Evolutionary conservation across 257 asterid genomes (phyloP).

Genomic region (Linderniella brevidens): DNA sequence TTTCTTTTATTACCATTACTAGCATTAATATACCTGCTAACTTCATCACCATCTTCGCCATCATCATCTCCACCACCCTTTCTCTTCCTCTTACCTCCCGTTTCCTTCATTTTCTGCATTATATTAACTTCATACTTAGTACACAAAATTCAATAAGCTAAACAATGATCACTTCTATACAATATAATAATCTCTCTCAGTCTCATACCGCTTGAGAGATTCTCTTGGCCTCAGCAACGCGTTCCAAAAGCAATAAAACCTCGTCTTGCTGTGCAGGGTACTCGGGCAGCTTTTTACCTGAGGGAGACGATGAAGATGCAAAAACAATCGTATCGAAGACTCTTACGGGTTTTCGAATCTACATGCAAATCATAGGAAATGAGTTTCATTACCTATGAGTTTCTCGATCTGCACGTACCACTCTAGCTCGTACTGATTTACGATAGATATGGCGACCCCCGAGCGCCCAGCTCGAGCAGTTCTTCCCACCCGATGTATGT

Average conservation of each 20-base stretch:
- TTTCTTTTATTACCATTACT: slow-evolving; percentile 27
- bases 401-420: slow-evolving; percentile 80
- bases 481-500: slow-evolving; percentile 96
- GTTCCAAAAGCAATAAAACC: slow-evolving; percentile 52
- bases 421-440: slow-evolving; percentile 81
- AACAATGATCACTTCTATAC: neutral
- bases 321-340: slow-evolving; percentile 4
- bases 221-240: slow-evolving; percentile 68
- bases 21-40: slow-evolving; percentile 21
- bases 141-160: neutral
- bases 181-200: neutral
- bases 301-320: slow-evolving; percentile 4
- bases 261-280: slow-evolving; percentile 68
- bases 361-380: neutral
- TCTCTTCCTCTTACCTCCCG: slow-evolving; percentile 30
- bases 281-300: slow-evolving; percentile 64
- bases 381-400: slow-evolving; percentile 41
- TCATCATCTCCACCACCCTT: slow-evolving; percentile 33
- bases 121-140: neutral
- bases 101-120: slow-evolving; percentile 59
- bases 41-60: slow-evolving; percentile 39
- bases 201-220: slow-evolving; percentile 45
- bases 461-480: slow-evolving; percentile 98
- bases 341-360: slow-evolving; percentile 3
- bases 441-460: slow-evolving; percentile 68